phyloP scores from a whole-genome alignment of 129 eudicot species.

The Helianthus tuberosus region DNA sequence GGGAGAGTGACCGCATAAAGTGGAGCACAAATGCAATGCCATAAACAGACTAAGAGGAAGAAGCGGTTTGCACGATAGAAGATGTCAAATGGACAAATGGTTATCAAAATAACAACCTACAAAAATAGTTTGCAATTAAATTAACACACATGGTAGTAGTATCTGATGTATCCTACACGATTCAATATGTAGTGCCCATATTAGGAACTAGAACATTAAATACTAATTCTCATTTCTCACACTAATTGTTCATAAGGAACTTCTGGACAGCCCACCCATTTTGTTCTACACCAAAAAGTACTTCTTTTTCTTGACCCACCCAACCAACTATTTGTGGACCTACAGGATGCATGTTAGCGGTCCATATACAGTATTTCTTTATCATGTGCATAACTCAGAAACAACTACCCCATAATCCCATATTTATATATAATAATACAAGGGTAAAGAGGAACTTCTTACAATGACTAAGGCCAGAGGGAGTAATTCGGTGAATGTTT shows the following conservation, averaged over 20 bases:
- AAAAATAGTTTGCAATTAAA: slow-evolving; percentile 11
- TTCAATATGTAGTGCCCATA: background rate
- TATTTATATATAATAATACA: background rate
- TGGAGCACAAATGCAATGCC: slow-evolving; percentile 75
- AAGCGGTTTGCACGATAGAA: slow-evolving; percentile 63
- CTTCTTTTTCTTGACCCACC: too few relatives aligned
- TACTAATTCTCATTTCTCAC: too few relatives aligned
- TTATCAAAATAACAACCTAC: slow-evolving; percentile 52
- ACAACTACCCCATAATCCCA: background rate
- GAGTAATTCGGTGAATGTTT: slow-evolving; percentile 46
- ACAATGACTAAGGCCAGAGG: slow-evolving; percentile 58
- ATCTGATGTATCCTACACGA: background rate
- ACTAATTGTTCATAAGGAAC: too few relatives aligned
- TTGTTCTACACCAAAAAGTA: too few relatives aligned
- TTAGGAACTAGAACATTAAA: too few relatives aligned
- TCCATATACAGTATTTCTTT: background rate
- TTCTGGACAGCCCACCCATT: too few relatives aligned
- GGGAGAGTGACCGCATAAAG: slow-evolving; percentile 64
- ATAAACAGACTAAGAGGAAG: slow-evolving; percentile 52
- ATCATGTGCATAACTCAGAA: too few relatives aligned
- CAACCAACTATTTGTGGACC: too few relatives aligned
- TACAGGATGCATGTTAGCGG: background rate
- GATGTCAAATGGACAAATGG: slow-evolving; percentile 67
- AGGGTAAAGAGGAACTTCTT: slow-evolving; percentile 22
- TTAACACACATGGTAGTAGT: background rate